Conservation (phyloP, 257 asterid species). For the Jacaranda mimosifolia region DNA sequence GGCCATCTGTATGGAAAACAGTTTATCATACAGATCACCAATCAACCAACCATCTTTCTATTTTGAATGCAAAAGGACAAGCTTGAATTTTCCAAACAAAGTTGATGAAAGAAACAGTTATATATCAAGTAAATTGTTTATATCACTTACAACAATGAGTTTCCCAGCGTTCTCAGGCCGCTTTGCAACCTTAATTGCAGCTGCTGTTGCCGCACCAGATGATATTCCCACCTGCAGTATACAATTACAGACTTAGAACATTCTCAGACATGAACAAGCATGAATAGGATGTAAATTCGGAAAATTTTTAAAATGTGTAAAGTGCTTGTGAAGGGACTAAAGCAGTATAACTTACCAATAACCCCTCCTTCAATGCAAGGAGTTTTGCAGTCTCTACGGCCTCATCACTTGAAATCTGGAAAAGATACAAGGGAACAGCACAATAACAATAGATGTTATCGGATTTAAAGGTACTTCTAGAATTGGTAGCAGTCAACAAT, state of each 20-base stretch:
- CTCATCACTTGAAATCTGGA: conserved; percentile 88
- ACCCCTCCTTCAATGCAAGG: conserved; percentile 88
- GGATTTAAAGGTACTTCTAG: neutral
- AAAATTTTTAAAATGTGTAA: neutral
- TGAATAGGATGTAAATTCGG: neutral
- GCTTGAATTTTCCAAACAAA: too few relatives aligned
- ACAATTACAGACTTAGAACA: neutral
- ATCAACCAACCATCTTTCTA: neutral
- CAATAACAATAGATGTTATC: neutral
- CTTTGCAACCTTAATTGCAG: conserved; percentile 82
- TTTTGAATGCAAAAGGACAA: too few relatives aligned
- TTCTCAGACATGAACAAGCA: neutral
- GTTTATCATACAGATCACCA: neutral
- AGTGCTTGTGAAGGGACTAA: neutral
- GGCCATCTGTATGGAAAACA: too few relatives aligned
- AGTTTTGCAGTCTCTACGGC: conserved; percentile 90
- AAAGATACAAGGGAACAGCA: neutral
- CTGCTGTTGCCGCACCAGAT: conserved; percentile 95
- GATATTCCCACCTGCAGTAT: conserved; percentile 84
- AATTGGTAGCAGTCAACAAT: neutral
- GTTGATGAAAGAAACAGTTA: too few relatives aligned
- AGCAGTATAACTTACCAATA: conserved; percentile 61
- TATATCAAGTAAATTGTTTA: too few relatives aligned
- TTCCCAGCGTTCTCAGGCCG: conserved; percentile 86
- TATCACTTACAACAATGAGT: conserved; percentile 81